These are phyloP conservation scores for Ceratocystis eucalypticola DNA, from an alignment of 2,329 filamentous ascomycete species.

Conservation along the genomic window DNA sequence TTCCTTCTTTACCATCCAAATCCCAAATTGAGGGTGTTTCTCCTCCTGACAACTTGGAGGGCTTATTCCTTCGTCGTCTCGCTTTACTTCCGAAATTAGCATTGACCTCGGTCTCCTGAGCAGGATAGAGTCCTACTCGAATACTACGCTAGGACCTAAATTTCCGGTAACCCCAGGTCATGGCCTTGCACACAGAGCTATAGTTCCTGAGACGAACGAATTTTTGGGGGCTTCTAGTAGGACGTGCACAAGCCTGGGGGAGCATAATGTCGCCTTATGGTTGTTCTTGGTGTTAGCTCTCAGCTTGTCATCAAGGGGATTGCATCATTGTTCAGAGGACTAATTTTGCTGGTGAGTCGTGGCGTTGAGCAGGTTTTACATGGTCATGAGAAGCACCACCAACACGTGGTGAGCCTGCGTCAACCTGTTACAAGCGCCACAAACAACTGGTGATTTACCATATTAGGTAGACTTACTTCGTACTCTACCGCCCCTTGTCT, in stretches of 20 bases:
- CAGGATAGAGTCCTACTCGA: background rate
- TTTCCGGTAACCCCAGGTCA: background rate
- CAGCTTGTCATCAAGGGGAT: background rate
- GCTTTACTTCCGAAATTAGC: conserved; percentile 2
- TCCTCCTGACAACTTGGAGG: background rate
- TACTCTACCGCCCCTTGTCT: background rate
- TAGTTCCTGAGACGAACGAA: background rate
- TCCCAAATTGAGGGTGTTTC: background rate
- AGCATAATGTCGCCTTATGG: background rate
- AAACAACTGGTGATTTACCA: background rate
- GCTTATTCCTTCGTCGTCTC: background rate
- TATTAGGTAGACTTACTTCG: background rate
- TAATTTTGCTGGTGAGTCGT: background rate
- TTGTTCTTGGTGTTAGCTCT: background rate
- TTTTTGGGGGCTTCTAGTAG: background rate
- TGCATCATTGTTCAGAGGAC: background rate
- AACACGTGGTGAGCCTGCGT: background rate
- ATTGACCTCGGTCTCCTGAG: background rate
- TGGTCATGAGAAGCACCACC: background rate
- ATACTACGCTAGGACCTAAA: background rate
- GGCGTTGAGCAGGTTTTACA: background rate
- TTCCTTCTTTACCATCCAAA: background rate
- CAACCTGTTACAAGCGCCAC: background rate
- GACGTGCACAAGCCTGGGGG: background rate
- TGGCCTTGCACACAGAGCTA: background rate